Percentiles rank a stretch among this genome's conserved stretches.
These are phyloP conservation scores for Hyaloscypha finlandica DNA, from an alignment of 495 filamentous ascomycete genomes.

Conservation along the genomic window DNA sequence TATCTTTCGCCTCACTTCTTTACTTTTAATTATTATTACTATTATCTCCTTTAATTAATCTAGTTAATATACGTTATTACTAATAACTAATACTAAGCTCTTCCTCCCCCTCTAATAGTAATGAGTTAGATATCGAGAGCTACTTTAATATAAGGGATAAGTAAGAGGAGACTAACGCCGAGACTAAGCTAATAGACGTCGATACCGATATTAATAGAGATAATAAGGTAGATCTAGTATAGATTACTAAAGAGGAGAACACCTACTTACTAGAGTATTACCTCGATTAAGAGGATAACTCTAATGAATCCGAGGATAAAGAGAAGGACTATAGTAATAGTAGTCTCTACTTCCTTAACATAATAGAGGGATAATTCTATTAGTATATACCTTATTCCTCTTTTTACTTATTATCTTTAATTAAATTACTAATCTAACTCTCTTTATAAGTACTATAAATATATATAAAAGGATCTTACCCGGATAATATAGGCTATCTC, in stretches of 20 bases:
- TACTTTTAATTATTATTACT: slow-evolving; percentile 18
- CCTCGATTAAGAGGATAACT: slow-evolving; percentile 38
- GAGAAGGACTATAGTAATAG: slow-evolving; percentile 40
- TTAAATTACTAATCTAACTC: slow-evolving; percentile 23
- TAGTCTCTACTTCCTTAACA: slow-evolving; percentile 36
- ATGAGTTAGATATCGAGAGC: slow-evolving; percentile 25
- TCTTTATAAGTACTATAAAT: slow-evolving; percentile 34
- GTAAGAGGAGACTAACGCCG: slow-evolving; percentile 14
- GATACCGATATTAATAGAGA: slow-evolving; percentile 19
- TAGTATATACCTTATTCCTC: slow-evolving; percentile 30
- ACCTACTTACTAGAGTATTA: slow-evolving; percentile 41
- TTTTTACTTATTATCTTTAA: slow-evolving; percentile 12
- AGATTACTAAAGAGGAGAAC: slow-evolving; percentile 29
- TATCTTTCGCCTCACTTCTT: slow-evolving; percentile 10
- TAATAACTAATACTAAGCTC: slow-evolving; percentile 22
- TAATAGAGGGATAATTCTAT: slow-evolving; percentile 25
- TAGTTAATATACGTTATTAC: slow-evolving; percentile 16
- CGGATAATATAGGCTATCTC: slow-evolving; percentile 30
- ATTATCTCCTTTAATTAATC: slow-evolving; percentile 15
- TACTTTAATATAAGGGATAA: slow-evolving; percentile 23
- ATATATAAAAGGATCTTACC: slow-evolving; percentile 32
- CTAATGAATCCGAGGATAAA: slow-evolving; percentile 39
- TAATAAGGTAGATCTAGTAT: slow-evolving; percentile 21
- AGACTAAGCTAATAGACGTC: slow-evolving; percentile 19
- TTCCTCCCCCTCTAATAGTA: slow-evolving; percentile 13